phyloP scores from a whole-genome alignment of 2,329 filamentous ascomycete species.

The Hypoxylon sp. region DNA sequence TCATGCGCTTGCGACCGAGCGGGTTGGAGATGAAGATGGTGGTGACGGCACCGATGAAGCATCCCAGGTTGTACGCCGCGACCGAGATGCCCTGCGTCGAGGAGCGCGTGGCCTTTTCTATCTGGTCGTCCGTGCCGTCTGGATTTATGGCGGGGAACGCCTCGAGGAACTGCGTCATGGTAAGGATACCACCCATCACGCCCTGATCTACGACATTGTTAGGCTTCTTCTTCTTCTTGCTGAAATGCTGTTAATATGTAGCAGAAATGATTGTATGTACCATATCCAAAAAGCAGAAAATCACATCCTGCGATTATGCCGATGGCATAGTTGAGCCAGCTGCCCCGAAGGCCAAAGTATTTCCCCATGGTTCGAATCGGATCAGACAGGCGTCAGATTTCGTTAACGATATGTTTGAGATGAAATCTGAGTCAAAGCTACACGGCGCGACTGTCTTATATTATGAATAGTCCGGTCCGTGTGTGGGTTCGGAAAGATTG shows the following conservation, averaged over 20 bases:
- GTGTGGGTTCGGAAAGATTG: no score
- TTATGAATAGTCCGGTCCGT: no score
- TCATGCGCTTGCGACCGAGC: conserved; percentile 64
- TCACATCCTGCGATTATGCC: conserved; percentile 76
- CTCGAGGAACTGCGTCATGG: conserved; percentile 67
- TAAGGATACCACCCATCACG: conserved; percentile 79
- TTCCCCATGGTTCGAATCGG: conserved; percentile 41
- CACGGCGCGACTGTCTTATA: conserved; percentile 2
- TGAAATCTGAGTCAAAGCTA: background rate
- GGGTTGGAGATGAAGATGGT: conserved; percentile 62
- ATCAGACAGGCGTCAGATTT: background rate
- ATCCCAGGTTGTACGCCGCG: conserved; percentile 67
- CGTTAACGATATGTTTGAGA: background rate
- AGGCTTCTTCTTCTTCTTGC: conserved; percentile 7
- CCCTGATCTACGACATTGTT: conserved; percentile 70
- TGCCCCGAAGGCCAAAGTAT: conserved; percentile 73
- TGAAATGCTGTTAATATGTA: background rate
- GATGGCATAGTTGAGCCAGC: conserved; percentile 72
- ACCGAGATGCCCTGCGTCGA: conserved; percentile 63
- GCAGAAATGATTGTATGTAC: conserved; percentile 46
- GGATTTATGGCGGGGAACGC: conserved; percentile 65
- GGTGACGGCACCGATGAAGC: conserved; percentile 60
- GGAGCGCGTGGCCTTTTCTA: conserved; percentile 54
- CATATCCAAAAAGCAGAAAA: conserved; percentile 70
- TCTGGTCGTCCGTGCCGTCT: conserved; percentile 43